Conservation (phyloP, 1,139 yeast species). For the Sugiyamaella pinicola region DNA sequence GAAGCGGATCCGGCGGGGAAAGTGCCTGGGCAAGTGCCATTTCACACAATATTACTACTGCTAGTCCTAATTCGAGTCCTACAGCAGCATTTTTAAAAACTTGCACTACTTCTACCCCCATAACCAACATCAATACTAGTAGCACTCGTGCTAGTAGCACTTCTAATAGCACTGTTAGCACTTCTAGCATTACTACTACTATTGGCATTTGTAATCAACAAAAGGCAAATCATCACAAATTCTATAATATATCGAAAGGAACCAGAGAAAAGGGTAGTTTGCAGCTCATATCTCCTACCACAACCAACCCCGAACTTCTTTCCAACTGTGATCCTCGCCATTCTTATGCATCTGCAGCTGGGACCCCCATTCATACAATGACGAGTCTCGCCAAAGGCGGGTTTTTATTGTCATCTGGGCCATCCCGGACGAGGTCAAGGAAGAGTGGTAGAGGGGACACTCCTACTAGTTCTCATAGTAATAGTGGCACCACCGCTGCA, state of each 20-base stretch:
- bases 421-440: conserved; percentile 1
- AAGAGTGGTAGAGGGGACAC: not conserved
- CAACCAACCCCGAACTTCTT: not conserved
- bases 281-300: not conserved
- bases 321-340: not conserved
- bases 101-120: not conserved
- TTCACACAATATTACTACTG: not conserved
- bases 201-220: too few species aligned
- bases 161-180: not conserved
- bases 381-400: conserved; percentile 22
- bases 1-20: too few species aligned
- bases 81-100: too few species aligned
- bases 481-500: not conserved
- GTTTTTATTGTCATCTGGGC: conserved; percentile 20
- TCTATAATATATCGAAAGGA: too few species aligned
- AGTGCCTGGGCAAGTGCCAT: not conserved
- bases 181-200: not conserved
- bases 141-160: not conserved
- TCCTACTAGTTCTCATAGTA: not conserved
- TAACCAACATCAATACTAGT: not conserved
- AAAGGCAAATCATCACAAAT: not conserved
- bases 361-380: conserved; percentile 12
- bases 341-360: conserved; percentile 4
- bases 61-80: too few species aligned
- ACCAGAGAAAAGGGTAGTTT: too few species aligned